phyloP scores from a whole-genome alignment of 2,329 filamentous ascomycete species.

The Zopfia rhizophila region DNA sequence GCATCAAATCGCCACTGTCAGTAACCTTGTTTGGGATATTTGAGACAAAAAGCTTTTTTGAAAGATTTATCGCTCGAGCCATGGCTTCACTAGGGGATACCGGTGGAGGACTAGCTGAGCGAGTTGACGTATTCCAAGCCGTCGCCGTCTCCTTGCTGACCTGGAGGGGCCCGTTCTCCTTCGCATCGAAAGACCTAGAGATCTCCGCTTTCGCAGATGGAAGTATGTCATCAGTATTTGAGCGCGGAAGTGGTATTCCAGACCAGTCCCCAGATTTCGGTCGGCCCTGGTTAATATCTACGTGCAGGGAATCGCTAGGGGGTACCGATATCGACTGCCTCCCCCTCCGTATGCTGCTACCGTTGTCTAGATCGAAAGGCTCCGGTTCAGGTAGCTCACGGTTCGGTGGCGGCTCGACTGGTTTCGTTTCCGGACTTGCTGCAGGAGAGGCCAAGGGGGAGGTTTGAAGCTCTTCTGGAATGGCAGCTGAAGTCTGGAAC shows the following conservation, averaged over 20 bases:
- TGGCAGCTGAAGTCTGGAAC: constrained; percentile 91
- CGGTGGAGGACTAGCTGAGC: constrained; percentile 82
- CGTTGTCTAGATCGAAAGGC: constrained; percentile 71
- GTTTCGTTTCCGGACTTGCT: constrained; percentile 77
- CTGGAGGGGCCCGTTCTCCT: constrained; percentile 40
- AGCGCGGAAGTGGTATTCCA: constrained; percentile 51
- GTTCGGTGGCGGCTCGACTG: constrained; percentile 56
- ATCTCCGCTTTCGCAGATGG: constrained; percentile 55
- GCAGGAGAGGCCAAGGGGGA: constrained; percentile 91
- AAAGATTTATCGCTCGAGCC: constrained; percentile 83
- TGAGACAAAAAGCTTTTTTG: constrained; percentile 84
- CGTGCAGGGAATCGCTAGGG: constrained; percentile 31
- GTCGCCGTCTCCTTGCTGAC: constrained; percentile 48
- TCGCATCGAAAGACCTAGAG: constrained; percentile 41
- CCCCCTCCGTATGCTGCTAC: constrained; percentile 32
- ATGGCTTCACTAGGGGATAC: constrained; percentile 79
- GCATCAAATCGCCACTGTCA: constrained; percentile 91
- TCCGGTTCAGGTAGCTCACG: constrained; percentile 74
- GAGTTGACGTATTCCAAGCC: constrained; percentile 46
- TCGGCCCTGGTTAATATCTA: constrained; percentile 27
- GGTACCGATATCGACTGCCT: constrained; percentile 45
- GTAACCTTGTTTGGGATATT: constrained; percentile 96
- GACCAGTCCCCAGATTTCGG: constrained; percentile 50
- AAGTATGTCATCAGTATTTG: constrained; percentile 65
- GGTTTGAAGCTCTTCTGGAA: constrained; percentile 93